Conservation (phyloP, 2,329 filamentous ascomycete genomes). For the Coniochaeta ligniaria region DNA sequence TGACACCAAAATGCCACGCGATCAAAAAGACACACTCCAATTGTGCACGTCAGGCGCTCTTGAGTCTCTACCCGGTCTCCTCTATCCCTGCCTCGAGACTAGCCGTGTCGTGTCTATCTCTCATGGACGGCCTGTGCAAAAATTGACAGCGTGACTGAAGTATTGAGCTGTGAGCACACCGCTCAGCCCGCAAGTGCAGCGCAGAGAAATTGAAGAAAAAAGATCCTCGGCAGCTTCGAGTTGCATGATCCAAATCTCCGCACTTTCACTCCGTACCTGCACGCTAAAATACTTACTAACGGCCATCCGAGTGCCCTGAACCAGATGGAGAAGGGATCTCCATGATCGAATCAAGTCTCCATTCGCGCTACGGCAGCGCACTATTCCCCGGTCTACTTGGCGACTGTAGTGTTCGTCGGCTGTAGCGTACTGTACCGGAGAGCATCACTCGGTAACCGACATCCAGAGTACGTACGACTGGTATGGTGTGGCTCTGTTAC, state of each 20-base stretch:
- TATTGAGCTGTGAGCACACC: too few relatives aligned
- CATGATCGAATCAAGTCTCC: not conserved
- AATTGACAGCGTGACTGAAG: too few relatives aligned
- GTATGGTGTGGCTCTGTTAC: too few relatives aligned
- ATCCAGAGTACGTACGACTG: too few relatives aligned
- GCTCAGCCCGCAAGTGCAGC: too few relatives aligned
- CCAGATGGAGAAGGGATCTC: not conserved
- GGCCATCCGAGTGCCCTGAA: not conserved
- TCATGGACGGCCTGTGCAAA: too few relatives aligned
- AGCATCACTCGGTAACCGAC: not conserved
- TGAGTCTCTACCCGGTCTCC: too few relatives aligned
- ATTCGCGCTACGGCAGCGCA: not conserved
- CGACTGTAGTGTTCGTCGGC: too few relatives aligned
- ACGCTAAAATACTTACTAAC: not conserved
- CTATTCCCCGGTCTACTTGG: not conserved
- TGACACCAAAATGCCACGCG: not conserved
- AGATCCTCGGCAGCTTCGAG: not conserved
- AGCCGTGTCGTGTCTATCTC: too few relatives aligned
- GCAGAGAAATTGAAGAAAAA: not conserved
- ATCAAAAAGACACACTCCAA: not conserved
- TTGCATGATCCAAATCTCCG: not conserved
- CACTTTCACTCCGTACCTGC: not conserved
- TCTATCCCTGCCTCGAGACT: too few relatives aligned
- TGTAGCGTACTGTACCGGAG: too few relatives aligned
- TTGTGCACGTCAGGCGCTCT: not conserved